phyloP scores from a whole-genome alignment of 2,329 filamentous ascomycete species.

The Zymoseptoria crescenta region DNA sequence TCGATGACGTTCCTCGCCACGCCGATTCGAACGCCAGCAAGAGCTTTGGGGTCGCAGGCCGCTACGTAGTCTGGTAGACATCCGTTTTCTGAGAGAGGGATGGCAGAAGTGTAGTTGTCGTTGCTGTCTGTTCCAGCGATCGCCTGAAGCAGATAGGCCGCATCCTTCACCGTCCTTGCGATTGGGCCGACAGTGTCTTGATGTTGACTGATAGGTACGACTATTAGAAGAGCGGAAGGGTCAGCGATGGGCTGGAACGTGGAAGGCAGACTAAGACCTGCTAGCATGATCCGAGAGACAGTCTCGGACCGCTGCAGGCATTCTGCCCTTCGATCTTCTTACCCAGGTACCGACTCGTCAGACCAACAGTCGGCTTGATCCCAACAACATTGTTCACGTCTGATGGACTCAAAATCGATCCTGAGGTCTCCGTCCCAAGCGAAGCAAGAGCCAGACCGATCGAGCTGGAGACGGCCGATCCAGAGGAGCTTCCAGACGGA shows the following conservation, averaged over 20 bases:
- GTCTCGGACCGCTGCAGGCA: too few relatives aligned
- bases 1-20: slow-evolving; percentile 54
- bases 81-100: slow-evolving; percentile 46
- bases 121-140: slow-evolving; percentile 49
- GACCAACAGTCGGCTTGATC: slow-evolving; percentile 59
- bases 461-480: slow-evolving; percentile 52
- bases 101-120: slow-evolving; percentile 53
- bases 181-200: slow-evolving; percentile 52
- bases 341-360: slow-evolving; percentile 51
- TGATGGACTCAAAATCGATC: slow-evolving; percentile 54
- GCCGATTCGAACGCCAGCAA: slow-evolving; percentile 52
- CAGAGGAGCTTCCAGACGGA: slow-evolving; percentile 54
- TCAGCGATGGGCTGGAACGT: too few relatives aligned
- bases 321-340: too few relatives aligned
- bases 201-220: slow-evolving; percentile 51
- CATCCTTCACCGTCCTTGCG: slow-evolving; percentile 51
- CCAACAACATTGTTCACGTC: slow-evolving; percentile 55
- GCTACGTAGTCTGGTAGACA: slow-evolving; percentile 52
- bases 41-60: slow-evolving; percentile 45
- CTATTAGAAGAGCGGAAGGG: too few relatives aligned
- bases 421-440: slow-evolving; percentile 56
- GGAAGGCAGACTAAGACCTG: too few relatives aligned
- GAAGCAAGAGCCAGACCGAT: slow-evolving; percentile 53
- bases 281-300: too few relatives aligned
- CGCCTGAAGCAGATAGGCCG: slow-evolving; percentile 48